Percentiles rank a stretch among this genome's conserved stretches.
Evolutionary conservation across 306 rosid genomes (phyloP).

Genomic region (Argentina anserina): DNA sequence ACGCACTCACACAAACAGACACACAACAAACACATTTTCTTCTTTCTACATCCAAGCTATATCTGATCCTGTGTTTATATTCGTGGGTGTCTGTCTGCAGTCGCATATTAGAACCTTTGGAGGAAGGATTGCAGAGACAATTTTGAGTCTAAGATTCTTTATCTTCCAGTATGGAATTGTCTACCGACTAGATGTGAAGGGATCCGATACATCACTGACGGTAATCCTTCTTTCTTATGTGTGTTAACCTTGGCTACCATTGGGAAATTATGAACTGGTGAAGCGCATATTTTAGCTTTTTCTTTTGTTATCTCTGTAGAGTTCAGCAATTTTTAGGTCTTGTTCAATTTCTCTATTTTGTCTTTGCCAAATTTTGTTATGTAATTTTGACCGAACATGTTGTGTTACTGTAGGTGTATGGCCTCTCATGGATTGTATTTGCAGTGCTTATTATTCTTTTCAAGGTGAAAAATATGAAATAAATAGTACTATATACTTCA

Average conservation of each 20-base stretch:
- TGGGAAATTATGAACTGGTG: neutral
- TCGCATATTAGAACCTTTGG: constrained; percentile 68
- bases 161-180: constrained; percentile 93
- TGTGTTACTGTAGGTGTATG: constrained; percentile 57
- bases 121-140: constrained; percentile 80
- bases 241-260: neutral
- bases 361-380: neutral
- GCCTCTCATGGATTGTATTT: constrained; percentile 75
- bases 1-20: neutral
- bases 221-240: constrained; percentile 34
- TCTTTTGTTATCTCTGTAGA: neutral
- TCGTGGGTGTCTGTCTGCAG: constrained; percentile 34
- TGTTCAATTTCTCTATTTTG: neutral
- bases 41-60: neutral
- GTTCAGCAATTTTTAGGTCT: neutral
- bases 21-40: too few species aligned
- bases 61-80: neutral
- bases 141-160: constrained; percentile 83
- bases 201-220: constrained; percentile 67
- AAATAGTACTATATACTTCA: neutral
- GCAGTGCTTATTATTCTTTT: constrained; percentile 76
- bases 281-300: neutral
- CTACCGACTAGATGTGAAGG: constrained; percentile 66
- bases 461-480: constrained; percentile 53
- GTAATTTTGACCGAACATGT: neutral